phyloP scores from a whole-genome alignment of 1,284 basidiomycete species.

The Ustilago loliicola region DNA sequence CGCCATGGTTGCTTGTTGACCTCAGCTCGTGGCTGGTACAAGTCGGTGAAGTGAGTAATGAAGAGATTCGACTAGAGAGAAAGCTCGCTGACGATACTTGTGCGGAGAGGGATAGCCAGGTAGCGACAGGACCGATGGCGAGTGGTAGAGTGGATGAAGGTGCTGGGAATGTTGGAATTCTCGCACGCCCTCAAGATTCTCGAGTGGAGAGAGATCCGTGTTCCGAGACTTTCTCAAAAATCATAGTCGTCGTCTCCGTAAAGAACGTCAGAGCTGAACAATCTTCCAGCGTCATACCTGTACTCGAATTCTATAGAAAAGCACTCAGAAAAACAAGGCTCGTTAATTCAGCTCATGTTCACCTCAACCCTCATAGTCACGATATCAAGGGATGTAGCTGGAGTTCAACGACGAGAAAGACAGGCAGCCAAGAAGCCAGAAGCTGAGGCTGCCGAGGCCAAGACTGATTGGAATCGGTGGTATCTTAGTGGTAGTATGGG shows the following conservation, averaged over 20 bases:
- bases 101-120: too few species aligned
- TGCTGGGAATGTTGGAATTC: background rate
- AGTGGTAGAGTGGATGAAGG: background rate
- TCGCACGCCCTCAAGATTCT: too few species aligned
- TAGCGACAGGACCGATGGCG: too few species aligned
- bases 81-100: too few species aligned
- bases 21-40: background rate
- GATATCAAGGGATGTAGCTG: background rate
- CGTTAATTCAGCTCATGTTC: background rate
- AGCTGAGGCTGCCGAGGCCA: background rate
- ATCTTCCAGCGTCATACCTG: background rate
- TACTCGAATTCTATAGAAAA: background rate
- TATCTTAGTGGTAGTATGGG: background rate
- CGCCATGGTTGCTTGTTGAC: constrained; percentile 48
- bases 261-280: too few species aligned
- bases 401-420: background rate
- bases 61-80: too few species aligned
- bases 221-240: background rate
- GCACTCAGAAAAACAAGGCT: background rate
- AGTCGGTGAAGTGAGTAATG: background rate
- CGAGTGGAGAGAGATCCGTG: constrained; percentile 1
- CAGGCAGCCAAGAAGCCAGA: background rate
- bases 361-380: background rate
- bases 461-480: background rate
- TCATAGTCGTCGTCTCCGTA: background rate